A percentile compares a stretch with the other conserved stretches of the same genome.
These are phyloP conservation scores for Botrytis pseudocinerea DNA, from an alignment of 2,329 filamentous ascomycete genomes.

Conservation along the genomic window DNA sequence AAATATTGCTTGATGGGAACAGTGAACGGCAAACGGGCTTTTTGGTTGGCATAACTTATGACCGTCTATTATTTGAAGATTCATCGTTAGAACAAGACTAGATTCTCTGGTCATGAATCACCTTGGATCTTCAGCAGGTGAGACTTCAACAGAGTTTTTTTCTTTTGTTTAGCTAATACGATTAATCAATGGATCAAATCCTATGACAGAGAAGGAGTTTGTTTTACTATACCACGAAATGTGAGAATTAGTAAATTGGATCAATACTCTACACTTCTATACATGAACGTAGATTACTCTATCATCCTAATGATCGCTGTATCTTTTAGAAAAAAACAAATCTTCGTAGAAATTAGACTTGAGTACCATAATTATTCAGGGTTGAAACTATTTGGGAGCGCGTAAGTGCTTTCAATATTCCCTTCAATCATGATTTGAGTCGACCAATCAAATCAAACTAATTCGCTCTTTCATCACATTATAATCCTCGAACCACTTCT, in stretches of 20 bases:
- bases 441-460: background rate
- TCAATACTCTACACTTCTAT: background rate
- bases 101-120: too few relatives aligned
- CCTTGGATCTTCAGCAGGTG: too few relatives aligned
- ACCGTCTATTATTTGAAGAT: too few relatives aligned
- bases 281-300: too few relatives aligned
- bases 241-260: too few relatives aligned
- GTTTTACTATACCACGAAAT: background rate
- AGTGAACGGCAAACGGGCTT: background rate
- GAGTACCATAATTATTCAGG: too few relatives aligned
- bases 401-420: background rate
- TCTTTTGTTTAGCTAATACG: background rate
- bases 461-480: background rate
- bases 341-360: background rate
- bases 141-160: background rate
- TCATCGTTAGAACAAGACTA: too few relatives aligned
- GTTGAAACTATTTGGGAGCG: too few relatives aligned
- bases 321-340: background rate
- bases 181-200: background rate
- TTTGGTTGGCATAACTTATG: background rate
- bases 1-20: too few relatives aligned
- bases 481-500: background rate
- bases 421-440: background rate
- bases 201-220: fast-evolving
- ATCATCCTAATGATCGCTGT: background rate